A percentile compares a stretch with the other conserved stretches of the same genome.
Evolutionary conservation across 2,329 filamentous ascomycete species (phyloP).

Genomic region (Trichothecium roseum): DNA sequence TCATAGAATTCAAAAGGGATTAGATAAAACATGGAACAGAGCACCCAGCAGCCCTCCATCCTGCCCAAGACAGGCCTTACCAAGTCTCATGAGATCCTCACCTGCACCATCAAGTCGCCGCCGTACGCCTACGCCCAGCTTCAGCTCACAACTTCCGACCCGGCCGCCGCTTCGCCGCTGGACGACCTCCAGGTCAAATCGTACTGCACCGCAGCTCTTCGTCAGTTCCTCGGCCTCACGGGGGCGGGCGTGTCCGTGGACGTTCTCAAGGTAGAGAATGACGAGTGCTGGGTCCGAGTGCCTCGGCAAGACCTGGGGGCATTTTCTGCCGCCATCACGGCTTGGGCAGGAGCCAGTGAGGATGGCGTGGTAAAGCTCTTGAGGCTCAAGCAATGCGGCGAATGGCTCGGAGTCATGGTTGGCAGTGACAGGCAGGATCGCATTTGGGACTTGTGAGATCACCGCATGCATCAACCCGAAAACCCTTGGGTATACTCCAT

Average conservation of each 20-base stretch:
- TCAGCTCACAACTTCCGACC: constrained; percentile 27
- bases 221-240: constrained; percentile 59
- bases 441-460: constrained; percentile 34
- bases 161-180: constrained; percentile 20
- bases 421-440: constrained; percentile 32
- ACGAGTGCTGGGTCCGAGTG: constrained; percentile 53
- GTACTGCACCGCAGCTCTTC: constrained; percentile 53
- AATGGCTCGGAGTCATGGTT: constrained; percentile 53
- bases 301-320: constrained; percentile 48
- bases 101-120: constrained; percentile 39
- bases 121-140: constrained; percentile 49
- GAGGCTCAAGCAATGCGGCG: constrained; percentile 45
- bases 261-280: constrained; percentile 49
- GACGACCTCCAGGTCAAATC: constrained; percentile 54
- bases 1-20: too few relatives aligned
- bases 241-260: constrained; percentile 60
- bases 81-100: constrained; percentile 37
- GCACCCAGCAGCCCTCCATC: too few relatives aligned
- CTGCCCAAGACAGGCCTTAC: constrained; percentile 18
- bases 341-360: constrained; percentile 44
- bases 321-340: constrained; percentile 55
- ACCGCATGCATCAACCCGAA: background rate
- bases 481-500: background rate
- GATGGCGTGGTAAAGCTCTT: constrained; percentile 38
- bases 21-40: too few relatives aligned